phyloP scores from a whole-genome alignment of 2,329 filamentous ascomycete genomes.

The Ceratocystis albifundus region DNA sequence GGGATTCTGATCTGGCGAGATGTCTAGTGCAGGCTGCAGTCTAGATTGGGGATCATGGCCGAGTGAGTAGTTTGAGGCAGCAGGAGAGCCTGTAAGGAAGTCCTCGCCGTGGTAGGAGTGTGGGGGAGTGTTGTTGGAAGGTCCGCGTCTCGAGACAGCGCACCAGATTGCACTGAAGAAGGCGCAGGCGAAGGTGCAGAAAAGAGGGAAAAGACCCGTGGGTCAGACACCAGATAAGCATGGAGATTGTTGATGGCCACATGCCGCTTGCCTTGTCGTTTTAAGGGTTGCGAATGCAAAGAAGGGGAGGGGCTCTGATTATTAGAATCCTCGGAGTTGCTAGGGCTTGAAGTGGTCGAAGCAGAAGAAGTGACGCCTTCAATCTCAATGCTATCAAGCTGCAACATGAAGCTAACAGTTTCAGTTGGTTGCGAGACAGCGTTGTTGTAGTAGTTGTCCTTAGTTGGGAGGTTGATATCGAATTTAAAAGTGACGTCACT shows the following conservation, averaged over 20 bases:
- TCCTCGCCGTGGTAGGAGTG: slow-evolving; percentile 35
- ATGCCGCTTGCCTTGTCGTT: slow-evolving; percentile 48
- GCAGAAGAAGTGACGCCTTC: slow-evolving; percentile 47
- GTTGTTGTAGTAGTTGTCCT: slow-evolving; percentile 22
- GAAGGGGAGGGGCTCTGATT: background rate
- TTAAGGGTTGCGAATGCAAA: background rate
- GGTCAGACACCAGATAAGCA: slow-evolving; percentile 55
- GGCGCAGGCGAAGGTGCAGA: slow-evolving; percentile 42
- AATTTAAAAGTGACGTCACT: slow-evolving; percentile 54
- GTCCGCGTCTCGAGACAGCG: slow-evolving; percentile 25
- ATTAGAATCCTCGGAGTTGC: background rate
- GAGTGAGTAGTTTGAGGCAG: slow-evolving; percentile 17
- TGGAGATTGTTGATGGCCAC: slow-evolving; percentile 52
- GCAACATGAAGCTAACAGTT: slow-evolving; percentile 51
- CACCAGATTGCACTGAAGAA: slow-evolving; percentile 24
- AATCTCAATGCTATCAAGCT: slow-evolving; percentile 52
- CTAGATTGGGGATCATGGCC: background rate
- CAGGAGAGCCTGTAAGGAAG: slow-evolving; percentile 23
- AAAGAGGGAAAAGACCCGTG: slow-evolving; percentile 51
- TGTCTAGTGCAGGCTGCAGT: background rate
- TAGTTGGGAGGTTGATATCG: slow-evolving; percentile 40
- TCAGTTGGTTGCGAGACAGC: background rate
- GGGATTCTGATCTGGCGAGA: background rate
- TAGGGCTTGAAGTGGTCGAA: background rate
- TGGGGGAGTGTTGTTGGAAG: slow-evolving; percentile 34